Conservation (phyloP, 2,329 filamentous ascomycete genomes). For the Nemania sp. region DNA sequence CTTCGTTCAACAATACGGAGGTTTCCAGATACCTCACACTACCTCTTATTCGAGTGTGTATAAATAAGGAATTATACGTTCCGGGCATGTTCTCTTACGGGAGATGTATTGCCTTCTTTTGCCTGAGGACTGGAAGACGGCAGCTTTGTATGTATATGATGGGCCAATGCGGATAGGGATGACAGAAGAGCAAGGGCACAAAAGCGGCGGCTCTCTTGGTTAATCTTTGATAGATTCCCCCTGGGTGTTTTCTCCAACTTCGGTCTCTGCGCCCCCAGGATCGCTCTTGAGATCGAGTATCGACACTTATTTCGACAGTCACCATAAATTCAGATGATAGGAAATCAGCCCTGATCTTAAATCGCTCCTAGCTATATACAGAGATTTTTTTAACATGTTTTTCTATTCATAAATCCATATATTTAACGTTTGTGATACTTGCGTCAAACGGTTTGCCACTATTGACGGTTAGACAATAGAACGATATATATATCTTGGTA, state of each 20-base stretch:
- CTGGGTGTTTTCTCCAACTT: constrained; percentile 44
- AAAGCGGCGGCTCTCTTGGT: constrained; percentile 42
- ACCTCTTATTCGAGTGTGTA: constrained; percentile 49
- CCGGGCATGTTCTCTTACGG: constrained; percentile 22
- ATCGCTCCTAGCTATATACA: constrained; percentile 47
- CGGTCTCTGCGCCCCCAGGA: constrained; percentile 43
- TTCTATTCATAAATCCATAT: constrained; percentile 11
- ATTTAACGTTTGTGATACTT: constrained; percentile 1
- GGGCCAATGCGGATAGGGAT: constrained; percentile 40
- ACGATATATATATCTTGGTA: neutral
- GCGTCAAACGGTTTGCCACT: neutral
- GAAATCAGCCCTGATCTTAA: constrained; percentile 44
- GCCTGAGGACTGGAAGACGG: constrained; percentile 24
- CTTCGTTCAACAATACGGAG: constrained; percentile 29
- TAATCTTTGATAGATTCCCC: constrained; percentile 51
- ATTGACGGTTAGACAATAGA: neutral
- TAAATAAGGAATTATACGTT: constrained; percentile 48
- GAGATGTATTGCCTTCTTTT: constrained; percentile 11
- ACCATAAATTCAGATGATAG: constrained; percentile 44
- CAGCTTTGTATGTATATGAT: constrained; percentile 48
- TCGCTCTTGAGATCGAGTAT: constrained; percentile 44
- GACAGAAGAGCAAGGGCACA: constrained; percentile 41
- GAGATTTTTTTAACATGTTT: constrained; percentile 31
- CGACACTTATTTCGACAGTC: constrained; percentile 46
- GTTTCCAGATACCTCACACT: constrained; percentile 43